Evolutionary conservation across 495 filamentous ascomycete species (phyloP).

Genomic region (Aspergillus diversus): DNA sequence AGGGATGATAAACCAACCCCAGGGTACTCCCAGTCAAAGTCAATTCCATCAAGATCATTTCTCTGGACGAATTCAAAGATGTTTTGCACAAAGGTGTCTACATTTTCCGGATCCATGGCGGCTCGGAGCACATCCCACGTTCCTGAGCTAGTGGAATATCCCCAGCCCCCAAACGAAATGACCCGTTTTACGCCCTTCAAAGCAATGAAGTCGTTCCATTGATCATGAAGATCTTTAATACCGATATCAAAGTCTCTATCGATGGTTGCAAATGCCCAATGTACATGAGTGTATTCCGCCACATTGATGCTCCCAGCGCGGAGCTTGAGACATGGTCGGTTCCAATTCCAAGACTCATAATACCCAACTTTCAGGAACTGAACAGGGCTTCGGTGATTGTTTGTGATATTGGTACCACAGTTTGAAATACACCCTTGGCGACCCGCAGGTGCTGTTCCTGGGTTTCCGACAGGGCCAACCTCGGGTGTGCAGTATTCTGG

Average conservation of each 20-base stretch:
- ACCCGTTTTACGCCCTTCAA: constrained; percentile 36
- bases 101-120: constrained; percentile 37
- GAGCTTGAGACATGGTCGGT: constrained; percentile 29
- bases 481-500: constrained; percentile 17
- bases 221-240: constrained; percentile 25
- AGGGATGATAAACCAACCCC: constrained; percentile 13
- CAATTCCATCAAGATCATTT: constrained; percentile 41
- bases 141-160: constrained; percentile 38
- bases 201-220: constrained; percentile 32
- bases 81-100: constrained; percentile 38
- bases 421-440: constrained; percentile 19
- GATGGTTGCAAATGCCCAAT: constrained; percentile 48
- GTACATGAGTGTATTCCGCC: constrained; percentile 44
- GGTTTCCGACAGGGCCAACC: constrained; percentile 14
- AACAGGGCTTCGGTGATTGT: constrained; percentile 4
- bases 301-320: constrained; percentile 18
- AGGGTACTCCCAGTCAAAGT: constrained; percentile 50
- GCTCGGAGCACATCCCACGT: constrained; percentile 45
- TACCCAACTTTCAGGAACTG: constrained; percentile 18
- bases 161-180: constrained; percentile 54
- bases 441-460: constrained; percentile 14
- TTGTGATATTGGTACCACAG: constrained; percentile 10
- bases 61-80: constrained; percentile 37
- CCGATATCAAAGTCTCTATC: constrained; percentile 30
- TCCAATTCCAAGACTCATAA: constrained; percentile 17